These are phyloP conservation scores for Amaranthus hypochondriacus DNA, from an alignment of 148 eudicot species.

Conservation along the genomic window DNA sequence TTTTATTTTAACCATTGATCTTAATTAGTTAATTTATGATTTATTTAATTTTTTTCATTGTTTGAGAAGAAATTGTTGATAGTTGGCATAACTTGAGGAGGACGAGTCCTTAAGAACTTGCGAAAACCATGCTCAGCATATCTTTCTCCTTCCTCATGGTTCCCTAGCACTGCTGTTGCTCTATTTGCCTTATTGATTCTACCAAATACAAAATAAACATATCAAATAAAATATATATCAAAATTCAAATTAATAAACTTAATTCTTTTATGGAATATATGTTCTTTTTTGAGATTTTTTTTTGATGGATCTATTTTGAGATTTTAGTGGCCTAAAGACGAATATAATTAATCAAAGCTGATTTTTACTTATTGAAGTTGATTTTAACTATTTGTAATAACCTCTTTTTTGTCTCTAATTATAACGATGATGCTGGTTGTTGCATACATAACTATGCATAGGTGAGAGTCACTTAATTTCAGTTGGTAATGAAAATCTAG, in stretches of 20 bases:
- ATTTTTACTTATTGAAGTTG: not conserved
- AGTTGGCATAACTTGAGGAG: slow-evolving; percentile 83
- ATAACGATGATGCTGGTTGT: too few species aligned
- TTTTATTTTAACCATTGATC: too few species aligned
- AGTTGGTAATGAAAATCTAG: too few species aligned
- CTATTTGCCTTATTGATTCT: slow-evolving; percentile 67
- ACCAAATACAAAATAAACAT: not conserved
- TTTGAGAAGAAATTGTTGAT: slow-evolving; percentile 78
- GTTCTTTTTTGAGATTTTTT: too few species aligned
- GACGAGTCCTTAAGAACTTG: slow-evolving; percentile 64
- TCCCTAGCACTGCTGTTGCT: slow-evolving; percentile 47
- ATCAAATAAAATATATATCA: not conserved
- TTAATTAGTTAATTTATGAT: not conserved
- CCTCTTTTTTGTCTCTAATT: too few species aligned
- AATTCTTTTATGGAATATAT: too few species aligned
- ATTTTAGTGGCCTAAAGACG: too few species aligned
- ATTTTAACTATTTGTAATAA: too few species aligned
- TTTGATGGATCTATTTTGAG: too few species aligned
- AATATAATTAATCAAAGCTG: too few species aligned
- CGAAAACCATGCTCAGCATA: slow-evolving; percentile 74
- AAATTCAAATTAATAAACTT: not conserved
- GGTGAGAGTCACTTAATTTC: too few species aligned
- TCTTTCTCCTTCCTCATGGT: slow-evolving; percentile 67
- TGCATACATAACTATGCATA: too few species aligned
- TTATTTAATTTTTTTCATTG: not conserved